Conservation (phyloP, 257 asterid genomes). For the Fraxinus pennsylvanica region DNA sequence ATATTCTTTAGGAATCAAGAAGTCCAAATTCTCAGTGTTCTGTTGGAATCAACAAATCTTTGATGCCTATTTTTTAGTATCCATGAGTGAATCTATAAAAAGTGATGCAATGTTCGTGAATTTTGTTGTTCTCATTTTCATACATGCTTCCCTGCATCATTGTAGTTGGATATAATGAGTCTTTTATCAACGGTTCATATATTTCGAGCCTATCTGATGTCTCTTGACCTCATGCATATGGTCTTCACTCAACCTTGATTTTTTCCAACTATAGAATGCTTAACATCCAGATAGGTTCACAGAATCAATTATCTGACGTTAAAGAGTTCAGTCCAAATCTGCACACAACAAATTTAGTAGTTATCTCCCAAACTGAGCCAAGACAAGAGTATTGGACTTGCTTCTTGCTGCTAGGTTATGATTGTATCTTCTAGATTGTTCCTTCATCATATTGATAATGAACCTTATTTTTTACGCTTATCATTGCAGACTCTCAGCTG, state of each 20-base stretch:
- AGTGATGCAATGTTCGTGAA: neutral
- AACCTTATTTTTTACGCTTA: constrained; percentile 10
- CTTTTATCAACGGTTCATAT: neutral
- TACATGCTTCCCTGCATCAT: neutral
- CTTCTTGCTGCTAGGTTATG: neutral
- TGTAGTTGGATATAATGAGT: neutral
- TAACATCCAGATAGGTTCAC: neutral
- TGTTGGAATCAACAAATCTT: neutral
- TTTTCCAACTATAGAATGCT: neutral
- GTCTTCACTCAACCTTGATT: constrained; percentile 7
- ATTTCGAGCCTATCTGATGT: neutral
- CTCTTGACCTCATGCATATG: neutral
- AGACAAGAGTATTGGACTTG: constrained; percentile 1
- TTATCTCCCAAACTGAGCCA: neutral
- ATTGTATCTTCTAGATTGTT: neutral
- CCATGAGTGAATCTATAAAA: neutral
- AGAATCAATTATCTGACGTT: neutral
- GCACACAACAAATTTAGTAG: neutral
- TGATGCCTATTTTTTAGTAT: neutral
- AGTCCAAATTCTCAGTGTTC: neutral
- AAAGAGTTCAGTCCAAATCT: neutral
- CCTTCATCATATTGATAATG: neutral
- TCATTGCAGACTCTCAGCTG: constrained; percentile 60
- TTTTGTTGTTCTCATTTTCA: neutral
- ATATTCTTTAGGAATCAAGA: neutral